phyloP scores from a whole-genome alignment of 352 stramenopile species.

The Pythium phragmitis region DNA sequence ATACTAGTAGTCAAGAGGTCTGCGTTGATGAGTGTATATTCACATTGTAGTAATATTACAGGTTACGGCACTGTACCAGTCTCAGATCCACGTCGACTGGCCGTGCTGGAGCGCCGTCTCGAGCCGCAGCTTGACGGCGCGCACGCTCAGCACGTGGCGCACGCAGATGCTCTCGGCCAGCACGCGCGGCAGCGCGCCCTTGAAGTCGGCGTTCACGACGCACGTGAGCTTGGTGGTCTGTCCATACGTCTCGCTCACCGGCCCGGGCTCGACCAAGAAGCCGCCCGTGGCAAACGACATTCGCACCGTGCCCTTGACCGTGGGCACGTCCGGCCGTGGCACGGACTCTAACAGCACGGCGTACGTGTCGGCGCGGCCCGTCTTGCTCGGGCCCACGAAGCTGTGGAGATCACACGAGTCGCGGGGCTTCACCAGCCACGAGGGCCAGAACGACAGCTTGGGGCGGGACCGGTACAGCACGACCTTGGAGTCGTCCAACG shows the following conservation, averaged over 20 bases:
- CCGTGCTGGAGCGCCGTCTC: conserved; percentile 32
- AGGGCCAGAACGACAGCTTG: conserved; percentile 74
- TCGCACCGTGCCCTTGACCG: conserved; percentile 63
- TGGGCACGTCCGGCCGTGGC: conserved; percentile 59
- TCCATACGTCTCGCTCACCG: conserved; percentile 20
- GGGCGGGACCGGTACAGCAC: conserved; percentile 68
- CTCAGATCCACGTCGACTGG: conserved; percentile 30
- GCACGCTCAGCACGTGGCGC: conserved; percentile 66
- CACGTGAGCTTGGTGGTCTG: conserved; percentile 28
- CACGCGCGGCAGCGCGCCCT: conserved; percentile 57
- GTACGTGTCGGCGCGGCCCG: conserved; percentile 57
- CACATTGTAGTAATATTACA: too few relatives aligned
- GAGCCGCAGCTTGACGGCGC: conserved; percentile 47
- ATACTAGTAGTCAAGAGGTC: too few relatives aligned
- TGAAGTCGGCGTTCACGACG: conserved; percentile 31
- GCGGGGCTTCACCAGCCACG: conserved; percentile 75
- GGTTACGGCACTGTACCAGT: not conserved
- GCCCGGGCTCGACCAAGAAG: conserved; percentile 59
- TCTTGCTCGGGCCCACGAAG: conserved; percentile 57
- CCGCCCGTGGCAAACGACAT: conserved; percentile 76
- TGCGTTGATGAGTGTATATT: too few relatives aligned
- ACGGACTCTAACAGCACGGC: conserved; percentile 71
- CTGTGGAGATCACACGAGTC: conserved; percentile 81
- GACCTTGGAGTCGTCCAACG: conserved; percentile 58
- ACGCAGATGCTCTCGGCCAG: conserved; percentile 77